Base-by-base conservation (phyloP, 108 stramenopile genomes). In the Poteriospumella lacustris region DNA sequence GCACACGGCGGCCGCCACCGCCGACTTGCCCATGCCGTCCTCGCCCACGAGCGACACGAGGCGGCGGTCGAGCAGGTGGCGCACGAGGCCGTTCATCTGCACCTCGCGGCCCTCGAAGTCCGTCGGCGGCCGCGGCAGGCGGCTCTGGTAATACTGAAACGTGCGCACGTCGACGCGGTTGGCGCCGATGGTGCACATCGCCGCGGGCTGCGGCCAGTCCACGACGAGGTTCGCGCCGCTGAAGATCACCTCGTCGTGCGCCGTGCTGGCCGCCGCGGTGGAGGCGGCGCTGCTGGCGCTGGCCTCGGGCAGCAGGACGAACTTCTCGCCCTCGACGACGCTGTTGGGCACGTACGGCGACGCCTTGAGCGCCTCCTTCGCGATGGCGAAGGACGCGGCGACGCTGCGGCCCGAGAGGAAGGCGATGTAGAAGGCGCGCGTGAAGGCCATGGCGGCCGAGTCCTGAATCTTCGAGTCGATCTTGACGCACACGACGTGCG, bases 401-500 rank as follows among this genome's bases (percentile, higher is more conserved):
- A 96, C 93, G 0, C 92, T 94, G 12, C 87, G 80, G 0, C 94
- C 92, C 43, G 89, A 82, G 15, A 84, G 89, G 9, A 92, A 85
- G 1, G 91, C 88, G 39, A 91, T 78, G 73, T 92, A 92, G 83
- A 93, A 92, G 42, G 86, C 87, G 29, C 90, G 82, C 1, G 94
- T 90, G 76, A 93, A 95, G 24, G 90, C 89, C 1, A 90, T 75
- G 36, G 92, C 91, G 28, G 91, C 91, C 38, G 88, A 82, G 78
- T 94, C 95, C 70, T 89, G 90, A 12, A 96, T 79, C 75, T 89
- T 88, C 39, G 86, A 90, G 47, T 92, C 90, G 68, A 91, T 83
- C 68, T 85, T 88, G 44, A 94, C 92, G 58, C 92, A 92, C 28
- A 96, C 94, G n/a, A 96, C 95, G 81, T 96, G 95, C 12, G 91